phyloP scores from a whole-genome alignment of 140 eudicot species.

The Flaveria floridana region DNA sequence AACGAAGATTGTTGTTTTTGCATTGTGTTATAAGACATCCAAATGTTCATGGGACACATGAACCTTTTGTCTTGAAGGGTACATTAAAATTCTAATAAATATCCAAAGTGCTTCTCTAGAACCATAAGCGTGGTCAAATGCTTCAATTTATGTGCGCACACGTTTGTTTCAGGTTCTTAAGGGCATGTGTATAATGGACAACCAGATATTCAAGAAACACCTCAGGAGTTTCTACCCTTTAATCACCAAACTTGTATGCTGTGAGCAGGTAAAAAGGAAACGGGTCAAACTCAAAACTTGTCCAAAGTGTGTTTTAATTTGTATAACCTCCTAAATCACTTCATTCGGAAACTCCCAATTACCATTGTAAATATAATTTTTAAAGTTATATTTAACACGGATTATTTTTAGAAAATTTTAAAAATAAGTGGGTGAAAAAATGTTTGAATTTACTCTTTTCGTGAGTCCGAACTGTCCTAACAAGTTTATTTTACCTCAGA shows the following conservation, averaged over 20 bases:
- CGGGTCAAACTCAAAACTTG: constrained; percentile 2
- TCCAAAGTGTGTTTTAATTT: not conserved
- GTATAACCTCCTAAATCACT: not conserved
- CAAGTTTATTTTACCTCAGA: constrained; percentile 40
- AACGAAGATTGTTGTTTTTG: constrained; percentile 7
- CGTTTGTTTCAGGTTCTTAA: constrained; percentile 71
- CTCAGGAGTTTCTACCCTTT: constrained; percentile 88
- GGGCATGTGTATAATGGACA: constrained; percentile 88
- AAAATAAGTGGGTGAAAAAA: not conserved
- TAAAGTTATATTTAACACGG: not conserved
- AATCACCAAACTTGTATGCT: constrained; percentile 90
- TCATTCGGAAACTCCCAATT: not conserved
- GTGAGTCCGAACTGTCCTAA: not conserved
- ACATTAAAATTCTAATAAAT: not conserved
- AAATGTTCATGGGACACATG: not conserved
- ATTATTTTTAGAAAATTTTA: too few relatives aligned
- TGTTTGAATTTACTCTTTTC: not conserved
- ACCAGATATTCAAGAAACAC: constrained; percentile 70
- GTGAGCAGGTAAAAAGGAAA: constrained; percentile 76
- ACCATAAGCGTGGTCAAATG: not conserved
- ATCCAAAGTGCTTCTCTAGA: not conserved
- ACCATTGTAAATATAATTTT: not conserved
- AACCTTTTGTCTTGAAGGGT: constrained; percentile 4
- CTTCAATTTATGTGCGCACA: not conserved
- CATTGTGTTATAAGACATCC: not conserved